Percentiles rank a stretch among this genome's conserved stretches.
Conservation (phyloP, 2,329 filamentous ascomycete genomes). For the Diaporthe humulicola region DNA sequence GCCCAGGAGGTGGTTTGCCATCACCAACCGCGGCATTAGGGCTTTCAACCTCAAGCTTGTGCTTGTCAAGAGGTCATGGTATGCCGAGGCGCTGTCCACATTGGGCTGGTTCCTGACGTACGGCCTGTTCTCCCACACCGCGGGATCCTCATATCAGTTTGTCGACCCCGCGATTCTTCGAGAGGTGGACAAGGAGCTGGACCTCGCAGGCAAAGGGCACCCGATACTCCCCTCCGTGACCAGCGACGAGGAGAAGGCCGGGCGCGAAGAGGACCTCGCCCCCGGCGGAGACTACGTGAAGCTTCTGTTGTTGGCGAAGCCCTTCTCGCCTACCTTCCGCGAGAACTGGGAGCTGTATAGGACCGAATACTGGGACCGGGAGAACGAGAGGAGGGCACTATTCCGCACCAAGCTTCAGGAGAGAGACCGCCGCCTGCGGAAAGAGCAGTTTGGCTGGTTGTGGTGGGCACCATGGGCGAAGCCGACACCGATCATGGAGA, state of each 20-base stretch:
- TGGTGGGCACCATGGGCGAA: conserved; percentile 87
- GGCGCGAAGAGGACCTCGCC: conserved; percentile 90
- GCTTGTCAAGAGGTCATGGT: conserved; percentile 85
- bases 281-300: conserved; percentile 93
- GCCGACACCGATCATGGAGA: conserved; percentile 49
- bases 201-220: conserved; percentile 58
- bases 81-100: conserved; percentile 81
- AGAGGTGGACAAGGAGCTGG: conserved; percentile 72
- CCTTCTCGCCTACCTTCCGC: conserved; percentile 92
- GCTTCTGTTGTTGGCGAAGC: conserved; percentile 90
- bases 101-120: conserved; percentile 84
- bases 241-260: conserved; percentile 71
- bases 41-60: conserved; percentile 98
- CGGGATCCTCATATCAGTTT: conserved; percentile 79
- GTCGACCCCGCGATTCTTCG: conserved; percentile 75
- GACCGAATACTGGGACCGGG: conserved; percentile 95
- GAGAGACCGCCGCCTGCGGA: conserved; percentile 76
- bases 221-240: conserved; percentile 55
- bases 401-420: conserved; percentile 78
- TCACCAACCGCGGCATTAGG: conserved; percentile 89
- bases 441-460: conserved; percentile 78
- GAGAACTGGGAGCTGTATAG: conserved; percentile 98
- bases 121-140: conserved; percentile 76
- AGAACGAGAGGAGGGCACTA: conserved; percentile 88
- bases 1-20: conserved; percentile 90